Base-by-base conservation (phyloP, 2,329 filamentous ascomycete species). In the Fusarium sp. region DNA sequence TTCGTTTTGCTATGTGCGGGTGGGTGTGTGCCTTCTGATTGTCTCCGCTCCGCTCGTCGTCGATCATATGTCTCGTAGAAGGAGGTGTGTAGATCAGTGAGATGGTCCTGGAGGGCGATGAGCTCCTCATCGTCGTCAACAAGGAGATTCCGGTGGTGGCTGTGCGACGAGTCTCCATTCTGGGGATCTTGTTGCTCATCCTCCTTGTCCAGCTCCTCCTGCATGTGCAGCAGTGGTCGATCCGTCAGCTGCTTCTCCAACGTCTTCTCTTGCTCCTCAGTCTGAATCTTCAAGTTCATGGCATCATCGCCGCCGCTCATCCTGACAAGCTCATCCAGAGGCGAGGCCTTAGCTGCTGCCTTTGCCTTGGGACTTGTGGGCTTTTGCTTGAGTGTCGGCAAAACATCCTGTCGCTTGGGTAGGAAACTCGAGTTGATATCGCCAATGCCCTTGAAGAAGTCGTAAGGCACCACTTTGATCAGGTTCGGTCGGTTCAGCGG, bases 391-490 rank as follows among this genome's bases (percentile, higher is more conserved):
- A 72, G 62, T 11, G 78, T 75, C 0, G 84, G 82, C 8, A 88
- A 70, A 29, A 89, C 82, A 77, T 92, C 87, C 75, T 89, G 83
- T 67, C 88, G 91, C 82, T 97, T 97, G 0, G 96, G 96, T 61
- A 99, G 83, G 80, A 98, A 99, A 80, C 94, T 98, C 14, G 96
- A 97, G 85, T 99, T 99, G 86, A 99, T 99, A 82, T 99, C 96
- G 71, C 96, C 96, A 72, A 98, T 98, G 17, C 96, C 96, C 66
- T 97, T 94, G 84, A 98, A 99, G 83, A 99, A 99, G 81, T 98
- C 96, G 81, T 98, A 99, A 0, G 96, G 94, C 2, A 92, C 92
- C 36, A 99, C 96, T 81, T 97, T 98, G 84, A 99, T 94, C 38
- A 99, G 88, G 78, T 99, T 98, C 6, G 93, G 90, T 76, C 93